A percentile compares a stretch with the other conserved stretches of the same genome.
phyloP scores from a whole-genome alignment of 805 yeast species.

The Wickerhamomyces mucosus region DNA sequence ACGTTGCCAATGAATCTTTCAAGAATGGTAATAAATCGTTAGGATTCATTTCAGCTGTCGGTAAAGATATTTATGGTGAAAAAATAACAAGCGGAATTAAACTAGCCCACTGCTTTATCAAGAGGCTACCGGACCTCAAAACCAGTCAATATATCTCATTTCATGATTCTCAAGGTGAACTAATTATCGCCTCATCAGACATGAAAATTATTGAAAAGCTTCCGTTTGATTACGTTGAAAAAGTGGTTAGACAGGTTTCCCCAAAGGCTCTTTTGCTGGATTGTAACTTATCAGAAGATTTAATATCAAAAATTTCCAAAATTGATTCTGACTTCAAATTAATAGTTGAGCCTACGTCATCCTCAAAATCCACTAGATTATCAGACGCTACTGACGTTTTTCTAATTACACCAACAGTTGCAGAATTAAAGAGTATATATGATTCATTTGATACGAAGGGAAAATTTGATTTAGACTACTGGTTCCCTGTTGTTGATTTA shows the following conservation, averaged over 20 bases:
- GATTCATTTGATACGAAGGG: constrained; percentile 34
- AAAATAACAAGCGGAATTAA: constrained; percentile 26
- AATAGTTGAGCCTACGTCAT: constrained; percentile 75
- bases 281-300: constrained; percentile 47
- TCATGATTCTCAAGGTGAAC: constrained; percentile 51
- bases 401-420: constrained; percentile 52
- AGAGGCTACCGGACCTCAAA: constrained; percentile 5
- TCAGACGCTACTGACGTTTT: constrained; percentile 5
- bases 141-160: constrained; percentile 73
- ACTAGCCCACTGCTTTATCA: constrained; percentile 17
- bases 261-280: constrained; percentile 55
- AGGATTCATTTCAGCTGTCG: constrained; percentile 50
- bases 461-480: constrained; percentile 41
- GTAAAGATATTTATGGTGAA: constrained; percentile 46
- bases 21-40: constrained; percentile 23
- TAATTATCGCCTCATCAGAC: constrained; percentile 74
- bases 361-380: constrained; percentile 41
- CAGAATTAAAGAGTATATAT: constrained; percentile 50
- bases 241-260: constrained; percentile 28
- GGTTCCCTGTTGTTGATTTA: constrained; percentile 70
- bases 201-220: constrained; percentile 60
- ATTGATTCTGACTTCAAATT: constrained; percentile 18
- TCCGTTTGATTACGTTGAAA: constrained; percentile 31
- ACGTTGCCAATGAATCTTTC: constrained; percentile 58
- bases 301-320: constrained; percentile 28